Percentiles rank a stretch among this genome's conserved stretches.
phyloP scores from a whole-genome alignment of 202 grass and related monocot genomes.

The Setaria italica region DNA sequence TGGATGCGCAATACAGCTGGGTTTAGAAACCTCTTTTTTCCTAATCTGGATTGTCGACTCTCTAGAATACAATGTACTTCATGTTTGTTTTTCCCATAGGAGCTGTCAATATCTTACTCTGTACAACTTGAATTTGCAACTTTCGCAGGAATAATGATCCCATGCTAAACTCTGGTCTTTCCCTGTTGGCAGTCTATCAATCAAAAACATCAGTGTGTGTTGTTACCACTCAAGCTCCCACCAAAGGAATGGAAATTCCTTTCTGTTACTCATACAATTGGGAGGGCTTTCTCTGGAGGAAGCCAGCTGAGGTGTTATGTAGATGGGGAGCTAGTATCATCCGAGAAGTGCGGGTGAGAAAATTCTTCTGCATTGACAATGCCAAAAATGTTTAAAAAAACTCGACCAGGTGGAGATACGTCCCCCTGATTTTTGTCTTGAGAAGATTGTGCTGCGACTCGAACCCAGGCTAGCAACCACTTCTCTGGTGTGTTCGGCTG shows the following conservation, averaged over 20 bases:
- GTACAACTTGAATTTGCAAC: conserved; percentile 21
- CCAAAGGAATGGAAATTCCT: conserved; percentile 87
- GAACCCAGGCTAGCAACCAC: too few relatives aligned
- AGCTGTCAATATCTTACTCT: conserved; percentile 28
- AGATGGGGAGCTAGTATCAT: conserved; percentile 72
- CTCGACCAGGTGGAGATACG: too few relatives aligned
- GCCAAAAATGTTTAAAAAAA: not conserved
- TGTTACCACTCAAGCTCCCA: conserved; percentile 67
- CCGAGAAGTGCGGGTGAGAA: conserved; percentile 83
- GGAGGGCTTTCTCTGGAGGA: conserved; percentile 87
- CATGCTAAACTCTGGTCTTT: conserved; percentile 24
- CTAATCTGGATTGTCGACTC: conserved; percentile 23
- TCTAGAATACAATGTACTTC: conserved; percentile 12
- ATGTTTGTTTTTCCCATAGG: conserved; percentile 16
- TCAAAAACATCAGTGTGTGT: conserved; percentile 73
- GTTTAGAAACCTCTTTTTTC: not conserved
- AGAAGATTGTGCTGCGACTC: too few relatives aligned
- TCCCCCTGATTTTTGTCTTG: too few relatives aligned
- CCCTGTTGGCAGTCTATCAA: conserved; percentile 65
- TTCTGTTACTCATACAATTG: conserved; percentile 83
- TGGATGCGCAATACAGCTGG: not conserved
- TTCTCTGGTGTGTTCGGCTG: too few relatives aligned
- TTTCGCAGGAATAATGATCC: conserved; percentile 22
- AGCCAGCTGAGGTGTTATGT: conserved; percentile 81
- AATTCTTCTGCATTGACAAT: conserved; percentile 20